A percentile compares a stretch with the other conserved stretches of the same genome.
phyloP scores from a whole-genome alignment of 2,329 filamentous ascomycete species.

The Paraconiothyrium sp. region DNA sequence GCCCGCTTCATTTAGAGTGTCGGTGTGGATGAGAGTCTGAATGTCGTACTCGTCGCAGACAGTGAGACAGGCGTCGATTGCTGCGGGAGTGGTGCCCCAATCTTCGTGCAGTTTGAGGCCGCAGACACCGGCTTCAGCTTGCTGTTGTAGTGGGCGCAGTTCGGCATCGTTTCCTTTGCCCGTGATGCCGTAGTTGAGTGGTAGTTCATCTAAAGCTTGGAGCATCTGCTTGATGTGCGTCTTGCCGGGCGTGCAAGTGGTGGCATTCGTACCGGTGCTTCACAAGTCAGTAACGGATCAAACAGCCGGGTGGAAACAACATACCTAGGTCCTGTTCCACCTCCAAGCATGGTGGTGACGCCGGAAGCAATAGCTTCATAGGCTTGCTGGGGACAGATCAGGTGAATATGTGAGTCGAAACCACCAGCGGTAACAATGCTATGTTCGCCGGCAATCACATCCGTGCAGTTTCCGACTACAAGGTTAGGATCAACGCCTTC shows the following conservation, averaged over 20 bases:
- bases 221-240: conserved; percentile 89
- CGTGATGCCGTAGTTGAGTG: conserved; percentile 89
- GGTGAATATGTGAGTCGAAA: conserved; percentile 90
- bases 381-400: conserved; percentile 93
- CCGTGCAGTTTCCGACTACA: conserved; percentile 87
- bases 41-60: conserved; percentile 93
- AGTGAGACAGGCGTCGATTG: conserved; percentile 81
- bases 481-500: conserved; percentile 80
- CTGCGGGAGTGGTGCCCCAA: conserved; percentile 90
- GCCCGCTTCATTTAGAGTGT: conserved; percentile 96
- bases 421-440: conserved; percentile 92
- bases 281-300: conserved; percentile 28
- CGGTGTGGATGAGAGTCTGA: conserved; percentile 93
- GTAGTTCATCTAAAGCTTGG: conserved; percentile 81
- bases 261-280: conserved; percentile 87
- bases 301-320: conserved; percentile 23
- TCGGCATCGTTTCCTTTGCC: conserved; percentile 91
- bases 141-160: conserved; percentile 75
- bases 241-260: conserved; percentile 89
- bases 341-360: conserved; percentile 89
- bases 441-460: conserved; percentile 89
- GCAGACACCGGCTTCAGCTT: conserved; percentile 83
- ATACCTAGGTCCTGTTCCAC: conserved; percentile 88
- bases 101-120: conserved; percentile 96
- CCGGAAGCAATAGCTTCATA: conserved; percentile 84